Evolutionary conservation across 2,329 filamentous ascomycete species (phyloP).

Genomic region (Aureobasidium sp.): DNA sequence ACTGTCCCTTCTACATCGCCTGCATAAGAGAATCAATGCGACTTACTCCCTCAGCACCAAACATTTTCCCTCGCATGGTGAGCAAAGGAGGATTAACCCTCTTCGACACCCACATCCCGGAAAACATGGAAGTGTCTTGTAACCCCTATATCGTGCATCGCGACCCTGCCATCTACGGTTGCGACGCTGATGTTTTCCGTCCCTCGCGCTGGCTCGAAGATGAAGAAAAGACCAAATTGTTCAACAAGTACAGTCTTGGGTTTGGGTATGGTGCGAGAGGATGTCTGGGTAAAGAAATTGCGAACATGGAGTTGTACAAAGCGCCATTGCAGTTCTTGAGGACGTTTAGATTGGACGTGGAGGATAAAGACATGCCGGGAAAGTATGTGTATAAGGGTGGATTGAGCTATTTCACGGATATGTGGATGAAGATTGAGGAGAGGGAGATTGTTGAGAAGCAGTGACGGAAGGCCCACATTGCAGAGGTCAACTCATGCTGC

Average conservation of each 20-base stretch:
- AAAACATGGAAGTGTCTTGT: constrained; percentile 10
- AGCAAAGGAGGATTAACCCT: constrained; percentile 2
- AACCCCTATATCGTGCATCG: constrained; percentile 14
- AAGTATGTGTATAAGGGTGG: constrained; percentile 35
- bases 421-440: constrained; percentile 28
- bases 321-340: constrained; percentile 33
- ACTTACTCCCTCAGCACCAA: not conserved
- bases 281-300: constrained; percentile 43
- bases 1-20: constrained; percentile 8
- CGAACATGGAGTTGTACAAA: constrained; percentile 46
- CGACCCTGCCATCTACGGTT: constrained; percentile 13
- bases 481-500: too few relatives aligned
- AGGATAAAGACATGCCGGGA: constrained; percentile 24
- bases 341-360: constrained; percentile 27
- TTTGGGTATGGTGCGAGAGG: constrained; percentile 43
- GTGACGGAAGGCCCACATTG: too few relatives aligned
- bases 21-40: constrained; percentile 9
- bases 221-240: constrained; percentile 27
- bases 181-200: constrained; percentile 21
- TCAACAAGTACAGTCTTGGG: constrained; percentile 39
- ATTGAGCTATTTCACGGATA: constrained; percentile 33
- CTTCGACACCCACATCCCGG: constrained; percentile 19
- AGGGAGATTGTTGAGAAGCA: not conserved
- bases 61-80: constrained; percentile 4
- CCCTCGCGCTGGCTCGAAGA: constrained; percentile 25